Evolutionary conservation across 2,329 filamentous ascomycete species (phyloP).

Genomic region (Zelopaecilomyces penicillatus): DNA sequence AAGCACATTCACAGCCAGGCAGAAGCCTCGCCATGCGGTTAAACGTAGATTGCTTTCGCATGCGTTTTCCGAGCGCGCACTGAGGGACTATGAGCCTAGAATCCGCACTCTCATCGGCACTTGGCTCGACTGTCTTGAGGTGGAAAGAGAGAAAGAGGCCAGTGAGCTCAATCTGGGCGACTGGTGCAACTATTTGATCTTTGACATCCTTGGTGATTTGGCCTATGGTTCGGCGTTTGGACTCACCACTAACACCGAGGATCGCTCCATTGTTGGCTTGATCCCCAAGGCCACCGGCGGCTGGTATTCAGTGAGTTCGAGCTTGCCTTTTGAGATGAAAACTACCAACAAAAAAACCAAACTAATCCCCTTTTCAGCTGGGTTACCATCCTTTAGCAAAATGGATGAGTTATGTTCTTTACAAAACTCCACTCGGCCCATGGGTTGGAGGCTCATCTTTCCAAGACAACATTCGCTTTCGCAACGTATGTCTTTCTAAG

Average conservation of each 20-base stretch:
- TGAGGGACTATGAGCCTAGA: conserved; percentile 2
- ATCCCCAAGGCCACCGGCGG: conserved; percentile 10
- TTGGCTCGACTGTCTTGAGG: conserved; percentile 10
- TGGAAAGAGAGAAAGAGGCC: conserved; percentile 9
- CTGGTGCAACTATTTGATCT: conserved; percentile 14
- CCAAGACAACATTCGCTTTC: conserved; percentile 1
- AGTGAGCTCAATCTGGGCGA: conserved; percentile 12
- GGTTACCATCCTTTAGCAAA: conserved; percentile 3
- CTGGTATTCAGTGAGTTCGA: conserved; percentile 10
- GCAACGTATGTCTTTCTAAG: conserved; percentile 1
- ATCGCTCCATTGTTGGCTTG: conserved; percentile 11
- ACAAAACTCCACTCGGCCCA: conserved; percentile 1
- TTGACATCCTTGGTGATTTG: conserved; percentile 15
- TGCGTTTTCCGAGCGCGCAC: conserved; percentile 1
- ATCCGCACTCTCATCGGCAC: conserved; percentile 11
- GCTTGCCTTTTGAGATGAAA: too few species aligned
- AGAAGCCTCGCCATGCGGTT: conserved; percentile 10
- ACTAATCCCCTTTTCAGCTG: not conserved
- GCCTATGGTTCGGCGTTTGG: conserved; percentile 15
- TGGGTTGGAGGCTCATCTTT: not conserved
- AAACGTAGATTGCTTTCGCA: conserved; percentile 3
- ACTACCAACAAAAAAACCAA: too few species aligned
- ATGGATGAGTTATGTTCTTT: not conserved
- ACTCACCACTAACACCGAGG: conserved; percentile 10
- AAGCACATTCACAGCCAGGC: conserved; percentile 10